A percentile compares a stretch with the other conserved stretches of the same genome.
Evolutionary conservation across 1,139 yeast species (phyloP).

Genomic region (Sugiyamaella neomexicana): DNA sequence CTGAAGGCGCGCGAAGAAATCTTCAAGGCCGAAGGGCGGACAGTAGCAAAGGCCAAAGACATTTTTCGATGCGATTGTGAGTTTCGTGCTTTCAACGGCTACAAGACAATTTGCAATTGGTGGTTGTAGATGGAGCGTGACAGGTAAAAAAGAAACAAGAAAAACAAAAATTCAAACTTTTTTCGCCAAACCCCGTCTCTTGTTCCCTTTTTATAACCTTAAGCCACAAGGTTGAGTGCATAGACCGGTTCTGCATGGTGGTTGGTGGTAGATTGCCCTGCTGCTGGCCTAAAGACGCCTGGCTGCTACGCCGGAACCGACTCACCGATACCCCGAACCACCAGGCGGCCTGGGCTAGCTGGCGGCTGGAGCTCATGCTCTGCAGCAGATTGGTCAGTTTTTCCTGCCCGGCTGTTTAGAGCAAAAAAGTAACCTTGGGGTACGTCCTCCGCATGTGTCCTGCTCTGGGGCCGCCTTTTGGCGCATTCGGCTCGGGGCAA

Average conservation of each 20-base stretch:
- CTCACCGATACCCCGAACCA: background rate
- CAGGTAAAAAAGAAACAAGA: background rate
- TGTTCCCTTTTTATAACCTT: constrained; percentile 13
- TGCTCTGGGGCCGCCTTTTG: too few species aligned
- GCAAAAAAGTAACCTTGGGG: too few species aligned
- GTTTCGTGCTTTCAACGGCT: background rate
- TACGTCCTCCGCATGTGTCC: background rate
- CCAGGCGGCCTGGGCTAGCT: too few species aligned
- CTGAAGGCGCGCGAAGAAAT: constrained; percentile 29
- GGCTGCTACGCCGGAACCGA: background rate
- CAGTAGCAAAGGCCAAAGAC: constrained; percentile 26
- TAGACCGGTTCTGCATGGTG: background rate
- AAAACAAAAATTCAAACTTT: constrained; percentile 5
- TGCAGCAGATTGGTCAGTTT: background rate
- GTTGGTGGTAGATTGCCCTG: background rate
- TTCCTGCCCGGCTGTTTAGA: too few species aligned
- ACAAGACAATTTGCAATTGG: constrained; percentile 12
- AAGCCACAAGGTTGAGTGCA: too few species aligned
- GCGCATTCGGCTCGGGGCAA: background rate
- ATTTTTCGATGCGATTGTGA: constrained; percentile 18
- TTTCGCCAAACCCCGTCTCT: constrained; percentile 3
- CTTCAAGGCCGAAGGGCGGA: constrained; percentile 31
- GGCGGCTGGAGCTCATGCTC: too few species aligned
- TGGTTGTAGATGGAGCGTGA: too few species aligned
- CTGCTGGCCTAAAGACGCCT: background rate